Evolutionary conservation across 208 protist genomes (phyloP), one percentile per base, ranked within the genome.

Genomic region (Acanthamoeba triangularis): DNA sequence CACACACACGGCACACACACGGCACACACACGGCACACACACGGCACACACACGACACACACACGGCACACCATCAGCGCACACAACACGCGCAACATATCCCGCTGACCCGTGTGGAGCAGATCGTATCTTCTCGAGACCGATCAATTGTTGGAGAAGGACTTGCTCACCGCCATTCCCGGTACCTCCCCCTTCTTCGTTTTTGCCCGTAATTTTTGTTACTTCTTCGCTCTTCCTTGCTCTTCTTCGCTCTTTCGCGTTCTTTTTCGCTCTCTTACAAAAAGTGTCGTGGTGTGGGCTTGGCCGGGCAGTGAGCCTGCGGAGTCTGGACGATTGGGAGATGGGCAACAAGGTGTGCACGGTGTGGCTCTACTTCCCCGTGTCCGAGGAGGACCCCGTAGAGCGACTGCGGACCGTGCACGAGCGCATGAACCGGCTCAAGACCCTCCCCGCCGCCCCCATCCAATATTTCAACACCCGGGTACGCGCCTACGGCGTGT

Each of bases 291-390:
- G 13, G 52, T 54, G 49, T 54, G 49, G 3, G 49, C 14, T 54
- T 1, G 2, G 52, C 18, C 0, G 3, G 16, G 1, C 41, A 82
- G 74, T 85, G 76, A 85, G 76, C n/a, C 18, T 85, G 37, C 35
- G 76, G n/a, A 56, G 47, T 7, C 76, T 85, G 20, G 76, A 85
- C 28, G 76, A 85, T 44, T 85, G 76, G 76, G 76, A 85, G 47
- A 61, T 85, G 76, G 76, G 76, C 37, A 85, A 85, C 76, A 85
- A 85, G 76, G 76, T 56, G 30, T 18, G 18, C 47, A 85, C 44
- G 76, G 76, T 85, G 76, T 85, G 76, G 76, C 76, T 85, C 30
- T 85, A 85, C 76, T 56, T 85, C 47, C 76, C 76, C 23, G 76
- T 85, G 28, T 85, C 76, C 28, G 47, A 61, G 76, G 41, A 49